These are phyloP conservation scores for Pichia scutulata DNA, from an alignment of 805 yeast species.

Conservation along the genomic window DNA sequence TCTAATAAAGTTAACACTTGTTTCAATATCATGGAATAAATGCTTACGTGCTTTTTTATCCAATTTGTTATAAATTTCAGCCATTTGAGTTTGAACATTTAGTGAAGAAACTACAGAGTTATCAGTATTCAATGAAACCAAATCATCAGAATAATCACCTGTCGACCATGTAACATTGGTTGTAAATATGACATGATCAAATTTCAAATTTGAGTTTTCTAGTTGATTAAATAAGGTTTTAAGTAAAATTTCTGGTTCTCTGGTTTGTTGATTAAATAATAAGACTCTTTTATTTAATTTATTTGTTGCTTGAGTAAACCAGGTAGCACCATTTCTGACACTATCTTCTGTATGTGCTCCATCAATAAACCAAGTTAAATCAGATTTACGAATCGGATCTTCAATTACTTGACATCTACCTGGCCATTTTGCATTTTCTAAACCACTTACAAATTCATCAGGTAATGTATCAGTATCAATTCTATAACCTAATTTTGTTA, in stretches of 20 bases:
- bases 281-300: constrained; percentile 37
- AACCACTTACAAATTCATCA: constrained; percentile 45
- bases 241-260: constrained; percentile 70
- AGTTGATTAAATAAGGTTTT: constrained; percentile 41
- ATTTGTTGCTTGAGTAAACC: constrained; percentile 51
- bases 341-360: constrained; percentile 96
- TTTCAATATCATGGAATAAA: constrained; percentile 69
- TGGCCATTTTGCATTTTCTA: constrained; percentile 75
- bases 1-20: constrained; percentile 50
- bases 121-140: constrained; percentile 79
- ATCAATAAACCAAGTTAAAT: constrained; percentile 75
- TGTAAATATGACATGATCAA: constrained; percentile 76
- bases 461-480: constrained; percentile 35
- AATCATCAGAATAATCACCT: constrained; percentile 72
- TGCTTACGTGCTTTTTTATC: constrained; percentile 36
- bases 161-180: constrained; percentile 89
- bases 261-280: constrained; percentile 88
- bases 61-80: constrained; percentile 57
- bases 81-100: constrained; percentile 69
- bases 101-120: constrained; percentile 72
- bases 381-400: constrained; percentile 31
- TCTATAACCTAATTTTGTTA: constrained; percentile 40
- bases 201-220: constrained; percentile 32
- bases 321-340: constrained; percentile 66
- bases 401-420: constrained; percentile 81